Percentiles rank a stretch among this genome's conserved stretches.
phyloP scores from a whole-genome alignment of 768 basidiomycete species.

The Pleurotus cornucopiae region DNA sequence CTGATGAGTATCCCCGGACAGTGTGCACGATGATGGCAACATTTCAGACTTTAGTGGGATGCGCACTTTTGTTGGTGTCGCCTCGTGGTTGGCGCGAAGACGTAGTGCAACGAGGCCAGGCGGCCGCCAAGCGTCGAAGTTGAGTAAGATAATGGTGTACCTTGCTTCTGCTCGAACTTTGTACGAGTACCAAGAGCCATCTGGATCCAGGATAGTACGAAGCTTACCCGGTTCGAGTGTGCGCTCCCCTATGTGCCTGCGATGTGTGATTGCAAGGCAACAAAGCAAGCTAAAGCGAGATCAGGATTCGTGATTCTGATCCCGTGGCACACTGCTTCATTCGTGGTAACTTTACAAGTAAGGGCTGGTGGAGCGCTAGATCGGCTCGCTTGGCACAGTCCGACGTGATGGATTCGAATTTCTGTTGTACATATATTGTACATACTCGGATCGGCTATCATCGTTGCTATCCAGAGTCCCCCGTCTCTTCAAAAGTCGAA shows the following conservation, averaged over 20 bases:
- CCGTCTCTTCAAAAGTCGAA: not conserved
- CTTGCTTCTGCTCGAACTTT: too few relatives aligned
- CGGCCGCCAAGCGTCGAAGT: too few relatives aligned
- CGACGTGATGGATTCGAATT: not conserved
- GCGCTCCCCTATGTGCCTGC: not conserved
- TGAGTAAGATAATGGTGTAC: too few relatives aligned
- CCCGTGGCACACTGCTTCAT: not conserved
- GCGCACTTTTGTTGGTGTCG: too few relatives aligned
- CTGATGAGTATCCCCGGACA: too few relatives aligned
- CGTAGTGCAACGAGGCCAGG: too few relatives aligned
- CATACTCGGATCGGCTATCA: not conserved
- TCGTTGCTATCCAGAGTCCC: not conserved
- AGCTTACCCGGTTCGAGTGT: too few relatives aligned
- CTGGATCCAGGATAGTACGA: too few relatives aligned
- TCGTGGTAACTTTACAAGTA: not conserved
- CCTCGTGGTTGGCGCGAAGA: too few relatives aligned
- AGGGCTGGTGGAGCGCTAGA: not conserved
- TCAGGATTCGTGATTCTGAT: not conserved
- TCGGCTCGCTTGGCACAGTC: not conserved
- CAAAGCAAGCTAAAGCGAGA: not conserved
- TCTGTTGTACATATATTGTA: not conserved
- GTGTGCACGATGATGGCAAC: too few relatives aligned
- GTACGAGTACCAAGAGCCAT: too few relatives aligned
- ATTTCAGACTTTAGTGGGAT: too few relatives aligned
- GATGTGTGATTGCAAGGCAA: not conserved